phyloP scores from a whole-genome alignment of 768 basidiomycete genomes.

The Solioccasus polychromus region DNA sequence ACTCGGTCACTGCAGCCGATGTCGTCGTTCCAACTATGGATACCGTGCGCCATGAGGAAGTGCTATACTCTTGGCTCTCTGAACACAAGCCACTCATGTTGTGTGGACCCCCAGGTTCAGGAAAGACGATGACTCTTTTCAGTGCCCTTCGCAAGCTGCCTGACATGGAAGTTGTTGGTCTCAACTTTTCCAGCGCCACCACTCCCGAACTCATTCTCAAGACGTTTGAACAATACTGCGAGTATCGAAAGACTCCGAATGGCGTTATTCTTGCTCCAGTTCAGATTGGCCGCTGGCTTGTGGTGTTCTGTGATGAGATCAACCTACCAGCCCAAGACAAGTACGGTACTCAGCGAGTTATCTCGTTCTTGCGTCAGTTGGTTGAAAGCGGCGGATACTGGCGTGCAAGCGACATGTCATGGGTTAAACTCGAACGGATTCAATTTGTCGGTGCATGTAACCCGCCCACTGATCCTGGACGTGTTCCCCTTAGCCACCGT shows the following conservation, averaged over 20 bases:
- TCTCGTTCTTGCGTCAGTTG: constrained; percentile 96
- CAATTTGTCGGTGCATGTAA: constrained; percentile 99
- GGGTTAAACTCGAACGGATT: constrained; percentile 98
- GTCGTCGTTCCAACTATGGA: constrained; percentile 98
- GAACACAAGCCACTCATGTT: constrained; percentile 98
- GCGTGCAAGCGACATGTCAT: constrained; percentile 90
- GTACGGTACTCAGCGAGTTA: constrained; percentile 97
- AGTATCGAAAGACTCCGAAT: constrained; percentile 97
- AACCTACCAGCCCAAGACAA: constrained; percentile 96
- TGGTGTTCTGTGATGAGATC: constrained; percentile 99
- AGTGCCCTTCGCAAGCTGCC: constrained; percentile 96
- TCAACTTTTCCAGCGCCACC: constrained; percentile 99
- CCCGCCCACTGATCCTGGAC: constrained; percentile 97
- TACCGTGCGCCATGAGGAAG: constrained; percentile 97
- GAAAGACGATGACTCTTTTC: constrained; percentile 99
- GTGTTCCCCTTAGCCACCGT: constrained; percentile 95
- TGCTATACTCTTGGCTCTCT: constrained; percentile 96
- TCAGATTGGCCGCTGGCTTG: constrained; percentile 96
- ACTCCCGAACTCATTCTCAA: constrained; percentile 97
- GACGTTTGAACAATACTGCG: constrained; percentile 99
- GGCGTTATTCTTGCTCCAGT: constrained; percentile 93
- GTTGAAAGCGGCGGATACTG: constrained; percentile 95
- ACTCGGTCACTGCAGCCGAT: constrained; percentile 92
- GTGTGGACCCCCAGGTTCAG: constrained; percentile 99
- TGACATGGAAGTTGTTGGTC: constrained; percentile 97